Percentiles rank a stretch among this genome's conserved stretches.
phyloP scores from a whole-genome alignment of 371 early-diverging fungal genomes.

The Zopfochytrium polystomum region DNA sequence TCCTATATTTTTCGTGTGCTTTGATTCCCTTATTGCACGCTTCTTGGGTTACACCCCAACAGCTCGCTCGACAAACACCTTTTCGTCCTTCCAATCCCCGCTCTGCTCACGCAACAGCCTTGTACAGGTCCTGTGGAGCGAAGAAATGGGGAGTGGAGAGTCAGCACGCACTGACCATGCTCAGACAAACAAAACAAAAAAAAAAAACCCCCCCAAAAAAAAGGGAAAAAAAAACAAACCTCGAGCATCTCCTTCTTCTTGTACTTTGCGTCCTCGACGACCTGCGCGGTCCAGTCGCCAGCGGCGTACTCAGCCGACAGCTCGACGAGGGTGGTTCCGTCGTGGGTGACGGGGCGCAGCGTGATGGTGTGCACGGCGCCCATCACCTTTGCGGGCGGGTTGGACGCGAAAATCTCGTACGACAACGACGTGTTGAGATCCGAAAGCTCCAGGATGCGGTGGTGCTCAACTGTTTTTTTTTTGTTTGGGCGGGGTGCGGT shows the following conservation, averaged over 20 bases:
- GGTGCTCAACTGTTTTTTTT: neutral
- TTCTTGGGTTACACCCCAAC: too few species aligned
- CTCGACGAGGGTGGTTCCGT: constrained; percentile 62
- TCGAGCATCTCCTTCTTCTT: constrained; percentile 64
- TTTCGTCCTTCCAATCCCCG: too few species aligned
- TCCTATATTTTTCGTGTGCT: too few species aligned
- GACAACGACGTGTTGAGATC: constrained; percentile 54
- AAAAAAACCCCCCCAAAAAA: too few species aligned
- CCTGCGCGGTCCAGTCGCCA: constrained; percentile 48
- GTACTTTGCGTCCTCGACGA: constrained; percentile 60
- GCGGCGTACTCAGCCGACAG: constrained; percentile 61
- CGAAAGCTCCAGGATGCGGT: constrained; percentile 15
- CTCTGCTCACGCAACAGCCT: too few species aligned
- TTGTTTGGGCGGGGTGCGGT: neutral
- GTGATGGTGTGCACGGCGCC: constrained; percentile 60
- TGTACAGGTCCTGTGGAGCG: too few species aligned
- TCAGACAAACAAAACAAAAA: too few species aligned
- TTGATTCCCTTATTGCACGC: too few species aligned
- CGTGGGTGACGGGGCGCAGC: constrained; percentile 53
- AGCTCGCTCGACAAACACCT: too few species aligned
- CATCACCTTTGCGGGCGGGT: constrained; percentile 51
- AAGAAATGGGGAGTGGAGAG: too few species aligned
- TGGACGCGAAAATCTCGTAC: constrained; percentile 61
- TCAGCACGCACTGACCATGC: too few species aligned
- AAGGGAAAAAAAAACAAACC: too few species aligned